Evolutionary conservation across 108 stramenopile genomes (phyloP), one percentile per base, ranked within the genome.

Genomic region (Mayamaea pseudoterrestris): DNA sequence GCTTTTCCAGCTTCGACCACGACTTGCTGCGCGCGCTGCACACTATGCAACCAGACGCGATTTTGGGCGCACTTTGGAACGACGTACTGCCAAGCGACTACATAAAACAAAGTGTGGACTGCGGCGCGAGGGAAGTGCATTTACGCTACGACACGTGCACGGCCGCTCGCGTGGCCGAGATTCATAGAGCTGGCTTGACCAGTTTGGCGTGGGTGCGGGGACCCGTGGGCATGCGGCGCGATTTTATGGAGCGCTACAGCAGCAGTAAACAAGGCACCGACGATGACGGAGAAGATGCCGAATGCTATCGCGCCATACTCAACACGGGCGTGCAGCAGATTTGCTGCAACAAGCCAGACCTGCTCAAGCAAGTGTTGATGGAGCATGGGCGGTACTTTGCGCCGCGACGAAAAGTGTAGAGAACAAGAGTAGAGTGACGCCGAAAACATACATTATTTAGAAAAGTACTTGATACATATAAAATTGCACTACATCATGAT

Each of bases 161-260:
- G 12, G 50, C 34, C 4, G 59, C 65, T 3, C 57, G 62, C 9
- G 45, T 90, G 0, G 35, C 59, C 2, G 43, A 41, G 13, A 81
- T 81, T 47, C 83, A 82, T 30, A 48, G 50, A 3, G 66, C 66
- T 23, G 77, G 77, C 13, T 48, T 84, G 27, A 37, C 40, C 7
- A 75, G 61, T 8, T 80, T 90, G 83, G 70, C 69, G 2, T 90
- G 88, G 88, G 64, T 90, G 32, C 73, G 88, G 17, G 83, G 83
- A 3, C 78, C 80, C 6, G 53, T 67, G 21, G 80, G 76, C 24
- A 90, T 90, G 88, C 36, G 17, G 5, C 32, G 46, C 4, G 83
- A 90, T 63, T 31, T 42, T 17, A 24, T 47, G 3, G 27, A 27
- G 3, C 71, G 68, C 27, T 90, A 68, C 58, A n/a, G n/a, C n/a